A percentile compares a stretch with the other conserved stretches of the same genome.
Evolutionary conservation across 208 protist genomes (phyloP).

Genomic region (Herpetomonas samuelpessoai): DNA sequence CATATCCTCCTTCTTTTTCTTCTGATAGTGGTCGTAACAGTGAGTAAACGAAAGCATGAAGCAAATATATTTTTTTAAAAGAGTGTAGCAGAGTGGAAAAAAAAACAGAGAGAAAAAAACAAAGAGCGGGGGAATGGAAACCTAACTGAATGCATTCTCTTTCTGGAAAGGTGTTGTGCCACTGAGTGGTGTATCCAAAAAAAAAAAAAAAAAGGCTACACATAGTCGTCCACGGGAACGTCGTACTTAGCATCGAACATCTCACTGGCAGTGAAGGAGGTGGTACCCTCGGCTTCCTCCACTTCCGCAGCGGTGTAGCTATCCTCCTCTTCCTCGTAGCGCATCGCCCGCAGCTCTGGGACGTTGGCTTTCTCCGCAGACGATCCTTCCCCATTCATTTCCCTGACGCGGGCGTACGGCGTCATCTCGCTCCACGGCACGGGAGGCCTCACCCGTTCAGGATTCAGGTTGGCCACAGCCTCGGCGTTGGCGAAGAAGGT

Average conservation of each 20-base stretch:
- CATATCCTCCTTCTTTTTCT: too few relatives aligned
- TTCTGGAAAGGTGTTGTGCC: too few relatives aligned
- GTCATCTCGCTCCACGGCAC: neutral
- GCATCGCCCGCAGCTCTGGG: neutral
- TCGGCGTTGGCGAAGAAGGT: conserved; percentile 21
- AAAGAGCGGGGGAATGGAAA: too few relatives aligned
- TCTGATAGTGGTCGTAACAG: too few relatives aligned
- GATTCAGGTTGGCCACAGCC: neutral
- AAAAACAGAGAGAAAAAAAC: too few relatives aligned
- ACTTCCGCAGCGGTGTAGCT: too few relatives aligned
- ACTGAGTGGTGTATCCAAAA: too few relatives aligned
- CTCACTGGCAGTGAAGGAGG: neutral
- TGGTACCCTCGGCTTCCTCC: neutral
- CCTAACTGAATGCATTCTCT: too few relatives aligned
- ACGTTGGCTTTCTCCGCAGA: neutral
- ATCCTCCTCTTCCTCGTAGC: neutral
- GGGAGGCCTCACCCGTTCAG: neutral
- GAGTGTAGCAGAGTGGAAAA: too few relatives aligned
- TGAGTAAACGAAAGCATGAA: too few relatives aligned
- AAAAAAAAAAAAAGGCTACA: too few relatives aligned
- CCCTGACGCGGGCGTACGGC: neutral
- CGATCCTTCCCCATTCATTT: neutral
- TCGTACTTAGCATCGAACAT: neutral
- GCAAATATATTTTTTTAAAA: too few relatives aligned
- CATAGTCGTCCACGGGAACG: neutral